A percentile compares a stretch with the other conserved stretches of the same genome.
phyloP scores from a whole-genome alignment of 2,329 filamentous ascomycete species.

The Venturia oleaginea region DNA sequence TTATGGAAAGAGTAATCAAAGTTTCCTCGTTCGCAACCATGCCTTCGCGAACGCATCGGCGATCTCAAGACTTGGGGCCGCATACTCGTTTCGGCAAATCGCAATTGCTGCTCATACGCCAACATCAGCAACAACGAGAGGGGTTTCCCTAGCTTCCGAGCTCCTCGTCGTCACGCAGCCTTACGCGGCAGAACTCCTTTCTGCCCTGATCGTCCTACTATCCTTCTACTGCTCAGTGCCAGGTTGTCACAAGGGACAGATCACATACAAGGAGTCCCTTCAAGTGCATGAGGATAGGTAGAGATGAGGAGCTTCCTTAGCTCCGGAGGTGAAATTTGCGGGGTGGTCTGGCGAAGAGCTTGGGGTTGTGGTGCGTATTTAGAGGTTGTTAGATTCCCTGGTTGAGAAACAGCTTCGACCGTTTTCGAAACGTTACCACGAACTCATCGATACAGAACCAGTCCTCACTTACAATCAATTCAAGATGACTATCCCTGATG shows the following conservation, averaged over 20 bases:
- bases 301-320: slow-evolving; percentile 15
- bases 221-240: background rate
- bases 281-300: background rate
- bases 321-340: slow-evolving; percentile 14
- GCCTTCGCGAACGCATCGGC: background rate
- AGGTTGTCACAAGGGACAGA: background rate
- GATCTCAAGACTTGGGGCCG: background rate
- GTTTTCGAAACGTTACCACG: background rate
- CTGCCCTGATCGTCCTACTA: background rate
- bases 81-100: background rate
- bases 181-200: background rate
- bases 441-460: background rate
- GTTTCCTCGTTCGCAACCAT: background rate
- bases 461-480: background rate
- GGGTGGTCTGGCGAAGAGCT: slow-evolving; percentile 13
- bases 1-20: background rate
- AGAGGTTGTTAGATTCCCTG: background rate
- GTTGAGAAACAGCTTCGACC: background rate
- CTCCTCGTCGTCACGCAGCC: background rate
- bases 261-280: background rate
- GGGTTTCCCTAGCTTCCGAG: background rate
- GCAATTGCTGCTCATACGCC: background rate
- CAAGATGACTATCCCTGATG: slow-evolving; percentile 57
- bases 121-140: background rate
- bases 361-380: background rate